These are phyloP conservation scores for Amylostereum areolatum DNA, from an alignment of 1,284 basidiomycete genomes.

Conservation along the genomic window DNA sequence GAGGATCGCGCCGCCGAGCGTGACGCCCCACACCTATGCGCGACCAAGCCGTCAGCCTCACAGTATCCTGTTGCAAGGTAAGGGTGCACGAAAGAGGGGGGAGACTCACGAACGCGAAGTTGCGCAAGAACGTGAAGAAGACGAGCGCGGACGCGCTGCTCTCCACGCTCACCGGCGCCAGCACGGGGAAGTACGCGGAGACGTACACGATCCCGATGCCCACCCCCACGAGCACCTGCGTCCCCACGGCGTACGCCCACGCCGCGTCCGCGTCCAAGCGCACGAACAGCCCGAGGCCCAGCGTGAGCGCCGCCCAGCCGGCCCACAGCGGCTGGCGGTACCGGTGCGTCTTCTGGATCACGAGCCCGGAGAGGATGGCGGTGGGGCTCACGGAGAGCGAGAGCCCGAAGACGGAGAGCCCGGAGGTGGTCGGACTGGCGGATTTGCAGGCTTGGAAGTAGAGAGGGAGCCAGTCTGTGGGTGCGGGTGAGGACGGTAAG, in stretches of 20 bases:
- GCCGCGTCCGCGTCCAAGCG: conserved; percentile 22
- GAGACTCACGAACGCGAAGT: conserved; percentile 13
- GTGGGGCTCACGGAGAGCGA: conserved; percentile 24
- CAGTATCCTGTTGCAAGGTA: too few relatives aligned
- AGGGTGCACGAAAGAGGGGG: background rate
- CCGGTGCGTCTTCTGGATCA: conserved; percentile 20
- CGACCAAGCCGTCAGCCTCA: too few relatives aligned
- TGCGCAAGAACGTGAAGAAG: conserved; percentile 20
- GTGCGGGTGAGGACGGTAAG: background rate
- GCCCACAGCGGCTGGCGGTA: conserved; percentile 25
- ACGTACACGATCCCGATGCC: conserved; percentile 19
- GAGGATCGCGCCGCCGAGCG: background rate
- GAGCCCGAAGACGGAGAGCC: conserved; percentile 32
- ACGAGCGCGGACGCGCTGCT: conserved; percentile 14
- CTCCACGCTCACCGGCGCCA: conserved; percentile 12
- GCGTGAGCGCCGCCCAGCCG: conserved; percentile 20
- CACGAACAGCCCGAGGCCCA: conserved; percentile 20
- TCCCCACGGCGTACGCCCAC: conserved; percentile 14
- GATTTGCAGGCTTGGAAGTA: conserved; percentile 39
- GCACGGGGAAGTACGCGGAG: conserved; percentile 22
- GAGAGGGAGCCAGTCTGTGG: conserved; percentile 23
- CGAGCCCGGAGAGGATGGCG: conserved; percentile 23
- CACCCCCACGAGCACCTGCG: conserved; percentile 16
- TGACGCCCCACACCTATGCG: background rate
- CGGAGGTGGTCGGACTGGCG: conserved; percentile 31